Evolutionary conservation across 2,329 filamentous ascomycete genomes (phyloP), one percentile per base, ranked within the genome.

Genomic region (Verruconis gallopava): DNA sequence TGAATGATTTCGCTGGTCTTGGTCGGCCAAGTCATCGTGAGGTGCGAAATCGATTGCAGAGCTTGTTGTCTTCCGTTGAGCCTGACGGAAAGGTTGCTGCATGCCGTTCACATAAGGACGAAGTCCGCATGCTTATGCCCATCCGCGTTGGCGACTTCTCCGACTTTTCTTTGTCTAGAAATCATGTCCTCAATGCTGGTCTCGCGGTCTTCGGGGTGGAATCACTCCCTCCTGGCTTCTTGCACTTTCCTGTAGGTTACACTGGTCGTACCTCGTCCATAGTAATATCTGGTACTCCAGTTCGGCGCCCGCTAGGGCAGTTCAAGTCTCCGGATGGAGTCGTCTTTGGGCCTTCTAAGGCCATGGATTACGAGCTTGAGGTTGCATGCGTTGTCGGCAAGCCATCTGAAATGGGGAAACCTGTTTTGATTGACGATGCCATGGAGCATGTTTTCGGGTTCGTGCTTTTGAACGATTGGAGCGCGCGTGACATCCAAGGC

Each of bases 391-490:
- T 69, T 22, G 53, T 71, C 5, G 62, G 61, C 5, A 54, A 56
- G 6, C 63, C 66, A 0, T 50, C 67, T 0, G 49, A 57, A 1
- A 54, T 57, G 5, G 65, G 66, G 1, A 47, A 59, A 2, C 49
- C 50, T 0, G 52, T 69, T 18, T 47, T 60, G 5, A 62, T 67
- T n/a, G 51, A 51, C 13, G 53, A 67, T 4, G 64, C 65, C 0
- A 56, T 60, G 13, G 64, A 73, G 0, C 71, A 79, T 48, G 73
- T 79, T 13, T 79, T 79, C 52, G 75, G 76, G 0, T 60, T 77
- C n/a, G 68, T 75, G 1, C 55, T 80, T 28, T 50, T 79, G 11
- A 79, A 79, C 47, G 75, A 79, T 47, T 80, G 75, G 75, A 33
- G 21, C 17, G 43, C 43, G 12, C 40, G 42, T 21, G 43, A 45